Base-by-base conservation (phyloP, 768 basidiomycete genomes). In the Trametes elegans region DNA sequence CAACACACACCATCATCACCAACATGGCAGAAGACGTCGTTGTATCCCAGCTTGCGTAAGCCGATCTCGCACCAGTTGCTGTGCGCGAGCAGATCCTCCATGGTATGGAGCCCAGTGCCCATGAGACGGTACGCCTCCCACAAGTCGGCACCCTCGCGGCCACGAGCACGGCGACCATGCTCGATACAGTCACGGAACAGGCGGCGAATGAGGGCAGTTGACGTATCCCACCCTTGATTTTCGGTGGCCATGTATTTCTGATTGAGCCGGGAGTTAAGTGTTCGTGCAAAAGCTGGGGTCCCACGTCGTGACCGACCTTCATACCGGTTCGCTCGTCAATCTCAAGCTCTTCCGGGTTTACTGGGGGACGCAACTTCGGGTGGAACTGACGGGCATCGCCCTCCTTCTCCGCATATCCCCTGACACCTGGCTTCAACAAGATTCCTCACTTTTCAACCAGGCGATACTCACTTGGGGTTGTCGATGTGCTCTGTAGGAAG, bases 171-270 rank as follows among this genome's bases (percentile, higher is more conserved):
- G 24, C 90, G 77, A 1, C 88, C 90, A 32, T 71, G 62, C 36
- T 86, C 79, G 61, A 93, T 92, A 69, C 88, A 90, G 26, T 76
- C 71, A 23, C 71, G 67, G 58, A 92, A 76, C 1, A 76, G 77
- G 40, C 86, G 78, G 18, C 87, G 78, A 50, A 88, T 80, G 62
- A 81, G 82, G 0, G 80, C 82, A 13, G 83, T 83, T 1, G 84
- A 90, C 0, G 89, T 89, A 60, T 88, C 88, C 85, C 87, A 92
- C 31, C 78, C 77, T 43, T 78, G 73, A 48, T 77, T 71, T 63
- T 83, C 80, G 34, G 85, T 85, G 2, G 87, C 88, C 74, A 92
- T 91, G 68, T 88, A 90, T 55, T 87, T 91, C 85, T 87, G 57
- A 2, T 28, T 55, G 14, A 19, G 21, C 31, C 18, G 5, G 34